Conservation (phyloP, 768 basidiomycete genomes). For the Tremella fuciformis region DNA sequence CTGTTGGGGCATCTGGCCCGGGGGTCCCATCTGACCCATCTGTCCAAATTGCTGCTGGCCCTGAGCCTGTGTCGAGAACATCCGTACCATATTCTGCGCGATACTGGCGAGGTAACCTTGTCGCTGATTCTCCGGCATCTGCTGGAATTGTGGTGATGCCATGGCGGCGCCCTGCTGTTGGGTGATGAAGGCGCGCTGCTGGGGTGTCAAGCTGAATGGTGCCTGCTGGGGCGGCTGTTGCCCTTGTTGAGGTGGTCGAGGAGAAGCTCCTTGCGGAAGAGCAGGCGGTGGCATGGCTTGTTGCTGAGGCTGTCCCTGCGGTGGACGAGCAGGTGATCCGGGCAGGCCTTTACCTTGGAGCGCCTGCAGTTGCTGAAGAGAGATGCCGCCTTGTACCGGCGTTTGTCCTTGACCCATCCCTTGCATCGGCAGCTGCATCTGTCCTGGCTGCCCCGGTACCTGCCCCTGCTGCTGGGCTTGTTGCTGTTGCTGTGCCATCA, state of each 20-base stretch:
- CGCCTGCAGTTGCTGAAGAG: conserved; percentile 6
- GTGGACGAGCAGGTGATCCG: conserved; percentile 8
- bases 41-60: conserved; percentile 18
- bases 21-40: conserved; percentile 11
- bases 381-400: not conserved
- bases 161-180: conserved; percentile 13
- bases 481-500: conserved; percentile 8
- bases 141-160: conserved; percentile 3
- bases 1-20: conserved; percentile 9
- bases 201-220: conserved; percentile 12
- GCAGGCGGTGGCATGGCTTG: conserved; percentile 4
- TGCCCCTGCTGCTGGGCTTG: conserved; percentile 4
- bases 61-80: conserved; percentile 18
- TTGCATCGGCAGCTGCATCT: conserved; percentile 9
- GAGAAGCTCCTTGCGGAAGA: not conserved
- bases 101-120: conserved; percentile 18
- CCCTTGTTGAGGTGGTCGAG: conserved; percentile 3
- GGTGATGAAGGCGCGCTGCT: conserved; percentile 11
- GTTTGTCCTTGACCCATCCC: no score
- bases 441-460: conserved; percentile 11
- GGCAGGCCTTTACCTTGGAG: conserved; percentile 6
- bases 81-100: conserved; percentile 21
- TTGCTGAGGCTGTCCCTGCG: conserved; percentile 1
- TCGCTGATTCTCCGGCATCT: conserved; percentile 15
- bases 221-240: conserved; percentile 5